Evolutionary conservation across 495 filamentous ascomycete genomes (phyloP), one percentile per base, ranked within the genome.

Genomic region (Aspergillus ostianus): DNA sequence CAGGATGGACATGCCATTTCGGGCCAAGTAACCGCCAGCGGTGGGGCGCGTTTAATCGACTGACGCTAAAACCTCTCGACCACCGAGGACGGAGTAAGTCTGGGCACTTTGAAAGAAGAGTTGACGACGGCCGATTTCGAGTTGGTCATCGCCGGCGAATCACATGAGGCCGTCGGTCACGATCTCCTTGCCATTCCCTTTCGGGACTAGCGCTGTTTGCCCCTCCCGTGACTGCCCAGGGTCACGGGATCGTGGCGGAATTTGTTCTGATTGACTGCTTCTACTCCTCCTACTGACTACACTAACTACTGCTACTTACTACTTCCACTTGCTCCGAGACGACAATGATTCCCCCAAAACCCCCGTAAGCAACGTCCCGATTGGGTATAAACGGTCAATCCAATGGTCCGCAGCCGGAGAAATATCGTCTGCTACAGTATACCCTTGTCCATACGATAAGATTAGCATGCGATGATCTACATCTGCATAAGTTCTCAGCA

Each of bases 1-100:
- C 63, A 48, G 69, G 60, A 56, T 69, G 64, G 49, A 71, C 69
- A 51, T 71, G 64, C 69, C 64, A 36, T 59, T 58, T 66, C 47
- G 44, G 66, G 69, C 55, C 60, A 59, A 60, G 53, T 46, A 23
- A 26, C 48, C 47, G 51, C 48, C 44, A 27, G 8, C 44, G 49
- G 63, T 58, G 59, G 57, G 62, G 51, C 47, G 36, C 32, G 29
- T 53, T 19, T 54, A 57, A 50, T 47, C 12, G 30, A 17, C 29
- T 17, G 51, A 51, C 47, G 27, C 48, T 47, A 52, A 44, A 44
- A 32, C 44, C 2, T 47, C 44, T 51, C 10, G 17, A 6, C 12
- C 21, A 51, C 48, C 7, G 13, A n/a, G n/a, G n/a, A n/a, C n/a
- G n/a, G n/a, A 47, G 44, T 26, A 26, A 26, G 23, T 26, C 23